Base-by-base conservation (phyloP, 305 asterid species). In the Fraxinus nigra region DNA sequence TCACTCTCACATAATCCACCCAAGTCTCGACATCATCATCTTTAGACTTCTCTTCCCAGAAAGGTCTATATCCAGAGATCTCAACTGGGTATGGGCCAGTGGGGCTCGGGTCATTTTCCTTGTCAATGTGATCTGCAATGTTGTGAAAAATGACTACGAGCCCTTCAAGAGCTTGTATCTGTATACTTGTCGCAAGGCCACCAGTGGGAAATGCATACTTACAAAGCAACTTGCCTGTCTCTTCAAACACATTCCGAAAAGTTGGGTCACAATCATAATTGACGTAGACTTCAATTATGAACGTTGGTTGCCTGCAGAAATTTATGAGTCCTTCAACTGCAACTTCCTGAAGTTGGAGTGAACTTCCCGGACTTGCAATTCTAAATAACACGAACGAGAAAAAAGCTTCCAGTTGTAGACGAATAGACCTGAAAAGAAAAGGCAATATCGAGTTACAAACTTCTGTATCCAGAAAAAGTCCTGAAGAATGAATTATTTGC, bases 131-230 rank as follows among this genome's bases (percentile, higher is more conserved):
- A 70, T 95, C 96, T 22, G 99, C 99, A 26, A 95, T 92, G 79
- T 88, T 89, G 84, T 93, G 99, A 73, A 95, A 91, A 69, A 92
- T 90, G 16, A 87, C 83, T 0, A 86, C 81, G 0, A 95, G 89
- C 4, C 99, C 98, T 84, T 95, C 99, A 14, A 95, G 94, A 40
- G 99, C 95, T 82, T 94, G 98, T 26, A 91, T 82, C 20, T 95
- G 99, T 75, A 91, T 85, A 77, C 97, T 92, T 13, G 97, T 89
- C 63, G 89, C 63, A 37, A 67, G 37, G 7, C 30, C 69, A 2
- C 69, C 69, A 4, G 93, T 85, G 18, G 99, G 99, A 38, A 91
- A 95, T 0, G 99, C 99, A 72, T 94, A 88, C 89, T 89, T 94
- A 88, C 98, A 93, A 2, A 95, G 91, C 70, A 92, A 82, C 83